Conservation (phyloP, 2,329 filamentous ascomycete species). For the Colletotrichum ledebouriae region DNA sequence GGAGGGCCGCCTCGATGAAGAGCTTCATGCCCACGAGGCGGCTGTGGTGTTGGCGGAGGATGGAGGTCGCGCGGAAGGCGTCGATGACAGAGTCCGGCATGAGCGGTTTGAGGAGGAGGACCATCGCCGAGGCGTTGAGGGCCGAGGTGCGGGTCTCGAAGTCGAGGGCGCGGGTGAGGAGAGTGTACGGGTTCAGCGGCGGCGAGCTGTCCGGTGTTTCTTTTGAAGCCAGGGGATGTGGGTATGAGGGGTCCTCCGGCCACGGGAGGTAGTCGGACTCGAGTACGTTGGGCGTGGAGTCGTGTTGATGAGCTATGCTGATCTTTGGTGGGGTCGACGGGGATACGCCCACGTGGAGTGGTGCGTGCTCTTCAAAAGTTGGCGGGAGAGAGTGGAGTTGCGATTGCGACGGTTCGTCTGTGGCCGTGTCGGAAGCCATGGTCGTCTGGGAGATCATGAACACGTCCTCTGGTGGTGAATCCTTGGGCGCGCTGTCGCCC, state of each 20-base stretch:
- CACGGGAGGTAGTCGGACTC: constrained; percentile 73
- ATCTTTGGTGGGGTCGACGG: constrained; percentile 48
- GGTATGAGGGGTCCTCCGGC: constrained; percentile 68
- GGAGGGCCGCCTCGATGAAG: constrained; percentile 71
- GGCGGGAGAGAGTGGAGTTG: constrained; percentile 30
- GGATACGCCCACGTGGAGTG: constrained; percentile 38
- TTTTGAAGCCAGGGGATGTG: constrained; percentile 55
- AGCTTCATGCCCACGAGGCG: constrained; percentile 71
- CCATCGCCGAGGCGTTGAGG: constrained; percentile 71
- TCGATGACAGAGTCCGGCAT: constrained; percentile 69
- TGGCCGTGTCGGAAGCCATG: constrained; percentile 46
- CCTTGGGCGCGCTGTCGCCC: constrained; percentile 36
- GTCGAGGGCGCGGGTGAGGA: constrained; percentile 66
- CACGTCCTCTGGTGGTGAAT: constrained; percentile 55
- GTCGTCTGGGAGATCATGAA: constrained; percentile 64
- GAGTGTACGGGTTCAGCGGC: constrained; percentile 68
- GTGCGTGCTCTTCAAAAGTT: constrained; percentile 36
- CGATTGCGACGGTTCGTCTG: constrained; percentile 48
- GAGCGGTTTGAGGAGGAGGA: constrained; percentile 71
- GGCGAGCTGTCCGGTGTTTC: constrained; percentile 41
- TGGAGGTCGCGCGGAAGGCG: constrained; percentile 65
- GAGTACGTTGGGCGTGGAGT: constrained; percentile 59
- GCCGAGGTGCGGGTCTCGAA: constrained; percentile 70
- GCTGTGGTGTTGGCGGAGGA: constrained; percentile 71
- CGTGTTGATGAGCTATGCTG: constrained; percentile 51